These are phyloP conservation scores for Byssothecium circinans DNA, from an alignment of 2,329 filamentous ascomycete species.

Conservation along the genomic window DNA sequence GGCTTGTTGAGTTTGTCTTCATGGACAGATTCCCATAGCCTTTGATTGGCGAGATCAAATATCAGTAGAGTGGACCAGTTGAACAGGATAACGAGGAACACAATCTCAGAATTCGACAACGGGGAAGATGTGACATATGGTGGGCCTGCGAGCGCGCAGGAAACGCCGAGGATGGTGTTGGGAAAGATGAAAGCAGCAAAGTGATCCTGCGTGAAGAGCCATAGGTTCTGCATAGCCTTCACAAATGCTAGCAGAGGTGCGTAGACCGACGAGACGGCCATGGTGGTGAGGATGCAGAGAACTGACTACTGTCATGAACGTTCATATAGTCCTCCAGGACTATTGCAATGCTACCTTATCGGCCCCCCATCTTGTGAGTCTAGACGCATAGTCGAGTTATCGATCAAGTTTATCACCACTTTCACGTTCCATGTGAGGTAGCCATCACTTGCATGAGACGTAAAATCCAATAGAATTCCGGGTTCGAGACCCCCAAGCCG, in stretches of 20 bases:
- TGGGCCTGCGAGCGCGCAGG: constrained; percentile 3
- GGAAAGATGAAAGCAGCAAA: constrained; percentile 9
- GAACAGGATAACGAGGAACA: constrained; percentile 6
- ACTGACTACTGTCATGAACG: background rate
- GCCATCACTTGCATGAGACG: too few species aligned
- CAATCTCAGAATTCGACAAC: background rate
- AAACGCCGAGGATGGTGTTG: constrained; percentile 12
- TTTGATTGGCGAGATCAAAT: constrained; percentile 45
- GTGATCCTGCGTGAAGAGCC: constrained; percentile 11
- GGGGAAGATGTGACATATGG: background rate
- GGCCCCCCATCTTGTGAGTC: too few species aligned
- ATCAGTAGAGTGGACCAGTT: constrained; percentile 46
- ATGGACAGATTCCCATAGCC: constrained; percentile 24
- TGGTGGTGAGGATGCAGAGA: background rate
- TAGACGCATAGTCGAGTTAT: too few species aligned
- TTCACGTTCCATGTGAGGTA: too few species aligned
- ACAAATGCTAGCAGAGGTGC: background rate
- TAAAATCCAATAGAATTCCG: too few species aligned
- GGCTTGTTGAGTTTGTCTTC: constrained; percentile 48
- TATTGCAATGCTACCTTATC: too few species aligned
- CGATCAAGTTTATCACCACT: too few species aligned
- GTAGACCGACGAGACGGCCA: background rate
- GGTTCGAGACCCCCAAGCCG: too few species aligned
- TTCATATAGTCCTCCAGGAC: too few species aligned
- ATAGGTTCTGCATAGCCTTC: background rate